Conservation (phyloP, 257 asterid species). For the Solanum infundibuliforme region DNA sequence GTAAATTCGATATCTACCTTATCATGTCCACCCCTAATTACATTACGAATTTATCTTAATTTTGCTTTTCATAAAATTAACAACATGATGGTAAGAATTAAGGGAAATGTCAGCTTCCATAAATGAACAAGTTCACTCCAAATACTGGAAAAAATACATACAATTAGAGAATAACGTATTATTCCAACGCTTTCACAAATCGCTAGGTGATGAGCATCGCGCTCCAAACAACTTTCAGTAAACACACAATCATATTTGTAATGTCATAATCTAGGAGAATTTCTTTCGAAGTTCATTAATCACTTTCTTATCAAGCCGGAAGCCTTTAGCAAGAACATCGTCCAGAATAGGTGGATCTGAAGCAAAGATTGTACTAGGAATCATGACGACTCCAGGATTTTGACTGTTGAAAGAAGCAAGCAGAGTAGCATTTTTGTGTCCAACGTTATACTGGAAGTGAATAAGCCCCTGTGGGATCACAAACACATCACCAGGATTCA, state of each 20-base stretch:
- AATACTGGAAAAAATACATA: not conserved
- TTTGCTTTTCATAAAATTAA: not conserved
- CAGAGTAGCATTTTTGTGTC: not conserved
- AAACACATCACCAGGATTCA: not conserved
- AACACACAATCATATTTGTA: not conserved
- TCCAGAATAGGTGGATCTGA: not conserved
- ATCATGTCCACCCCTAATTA: not conserved
- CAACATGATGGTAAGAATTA: not conserved
- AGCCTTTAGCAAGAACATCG: not conserved
- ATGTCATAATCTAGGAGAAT: not conserved
- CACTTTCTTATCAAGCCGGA: not conserved
- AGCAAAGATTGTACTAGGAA: not conserved
- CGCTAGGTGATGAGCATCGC: not conserved
- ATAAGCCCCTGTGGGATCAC: slow-evolving; percentile 2
- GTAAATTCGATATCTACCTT: no score
- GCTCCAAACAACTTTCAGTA: not conserved
- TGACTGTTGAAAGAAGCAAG: slow-evolving; percentile 2
- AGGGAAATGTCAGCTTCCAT: not conserved
- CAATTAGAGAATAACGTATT: not conserved
- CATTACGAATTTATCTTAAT: no score
- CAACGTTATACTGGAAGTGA: not conserved
- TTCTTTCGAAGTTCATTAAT: not conserved
- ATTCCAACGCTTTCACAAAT: not conserved
- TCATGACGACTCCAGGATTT: not conserved
- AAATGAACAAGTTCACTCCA: not conserved